Evolutionary conservation across 2,329 filamentous ascomycete genomes (phyloP).

Genomic region (Trichoderma arundinaceum): DNA sequence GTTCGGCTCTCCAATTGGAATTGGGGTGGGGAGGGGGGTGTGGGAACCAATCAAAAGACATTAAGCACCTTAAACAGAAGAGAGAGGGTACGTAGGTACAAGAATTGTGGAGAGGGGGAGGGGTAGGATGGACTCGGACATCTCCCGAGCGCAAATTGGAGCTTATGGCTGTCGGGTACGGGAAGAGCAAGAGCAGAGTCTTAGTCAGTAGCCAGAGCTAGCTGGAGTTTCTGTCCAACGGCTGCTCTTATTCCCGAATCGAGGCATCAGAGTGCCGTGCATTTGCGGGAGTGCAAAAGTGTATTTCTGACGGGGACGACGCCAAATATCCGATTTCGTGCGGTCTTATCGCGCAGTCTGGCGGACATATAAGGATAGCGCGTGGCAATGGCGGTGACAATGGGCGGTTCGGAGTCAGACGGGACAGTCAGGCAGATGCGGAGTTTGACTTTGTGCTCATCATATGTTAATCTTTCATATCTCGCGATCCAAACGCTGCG

Average conservation of each 20-base stretch:
- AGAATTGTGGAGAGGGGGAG: background rate
- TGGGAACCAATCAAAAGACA: constrained; percentile 16
- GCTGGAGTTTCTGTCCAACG: no score
- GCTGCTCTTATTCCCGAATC: background rate
- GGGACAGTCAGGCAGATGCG: constrained; percentile 2
- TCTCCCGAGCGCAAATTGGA: constrained; percentile 31
- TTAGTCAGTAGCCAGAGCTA: no score
- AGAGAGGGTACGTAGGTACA: background rate
- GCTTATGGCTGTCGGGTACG: constrained; percentile 27
- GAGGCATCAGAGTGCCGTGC: no score
- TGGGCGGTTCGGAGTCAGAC: constrained; percentile 3
- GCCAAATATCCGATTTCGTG: background rate
- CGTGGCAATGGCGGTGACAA: background rate
- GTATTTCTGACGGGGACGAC: background rate
- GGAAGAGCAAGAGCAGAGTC: no score
- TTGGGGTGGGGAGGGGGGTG: background rate
- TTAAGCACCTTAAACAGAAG: background rate
- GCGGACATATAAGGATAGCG: background rate
- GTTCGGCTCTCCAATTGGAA: constrained; percentile 14
- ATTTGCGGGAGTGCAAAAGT: constrained; percentile 2
- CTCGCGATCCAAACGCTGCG: no score
- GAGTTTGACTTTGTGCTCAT: background rate
- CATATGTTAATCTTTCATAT: constrained; percentile 1
- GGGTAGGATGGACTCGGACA: constrained; percentile 25
- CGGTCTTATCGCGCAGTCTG: constrained; percentile 10